Evolutionary conservation across 257 asterid species (phyloP), one percentile per base, ranked within the genome.

Genomic region (Misopates orontium): DNA sequence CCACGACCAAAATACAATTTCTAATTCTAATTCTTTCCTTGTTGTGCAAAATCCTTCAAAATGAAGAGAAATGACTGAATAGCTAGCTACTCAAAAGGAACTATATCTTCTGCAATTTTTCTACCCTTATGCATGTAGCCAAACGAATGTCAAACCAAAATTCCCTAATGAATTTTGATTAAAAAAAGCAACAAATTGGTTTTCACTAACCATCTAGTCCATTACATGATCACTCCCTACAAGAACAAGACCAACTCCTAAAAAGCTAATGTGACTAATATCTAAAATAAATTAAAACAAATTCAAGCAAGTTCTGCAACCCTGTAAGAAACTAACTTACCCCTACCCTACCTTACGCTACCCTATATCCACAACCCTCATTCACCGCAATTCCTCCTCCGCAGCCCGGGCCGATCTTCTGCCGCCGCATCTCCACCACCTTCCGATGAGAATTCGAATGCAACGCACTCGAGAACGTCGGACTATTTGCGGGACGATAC

Each of bases 391-490:
- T 22, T 22, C 32, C 12, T 17, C 19, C 23, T 4, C 42, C 42
- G 42, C n/a, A n/a, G n/a, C 36, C 36, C 36, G 18, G 1, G 0
- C 51, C 22, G 8, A 11, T 71, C 82, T 82, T 87, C 82, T 78
- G 86, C 89, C 31, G 75, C 72, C 97, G 82, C 95, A 90, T 90
- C 87, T 90, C 96, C 24, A 90, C 69, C 47, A 90, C 84, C 81
- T 84, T 90, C 64, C 95, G 62, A 54, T 90, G 97, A 4, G 97
- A 87, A 71, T 87, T 87, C 41, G 97, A 90, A 70, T 90, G 97
- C 72, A 80, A 25, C 2, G 31, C 50, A 16, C 79, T 74, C 0
- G 89, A 82, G 64, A 84, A 90, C 0, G 95, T 83, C 1, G 97
- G 97, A 75, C 96, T 90, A 42, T 50, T 85, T 0, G 95, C 97